Evolutionary conservation across 2,329 filamentous ascomycete species (phyloP), one percentile per base, ranked within the genome.

Genomic region (Scytalidium lignicola): DNA sequence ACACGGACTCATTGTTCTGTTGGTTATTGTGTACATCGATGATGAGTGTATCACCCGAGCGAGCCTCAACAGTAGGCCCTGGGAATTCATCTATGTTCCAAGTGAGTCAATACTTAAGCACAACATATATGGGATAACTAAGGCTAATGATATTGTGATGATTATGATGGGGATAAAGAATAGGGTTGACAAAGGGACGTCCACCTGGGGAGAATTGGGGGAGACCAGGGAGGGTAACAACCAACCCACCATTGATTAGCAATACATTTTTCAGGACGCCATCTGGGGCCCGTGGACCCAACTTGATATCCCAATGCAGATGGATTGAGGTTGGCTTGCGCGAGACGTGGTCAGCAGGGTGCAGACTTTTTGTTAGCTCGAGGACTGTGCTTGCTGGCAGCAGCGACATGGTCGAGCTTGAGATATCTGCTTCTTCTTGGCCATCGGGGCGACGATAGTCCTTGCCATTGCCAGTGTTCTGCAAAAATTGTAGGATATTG

Each of bases 191-290:
- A n/a, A n/a, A n/a, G n/a, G n/a, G n/a, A n/a, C n/a, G n/a, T n/a
- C n/a, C n/a, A n/a, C n/a, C n/a, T n/a, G n/a, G n/a, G n/a, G 32
- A 37, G 32, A 37, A 37, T 9, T 26, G 23, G 23, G 23, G 23
- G 23, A n/a, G n/a, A n/a, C 15, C 32, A 37, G n/a, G 15, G 12
- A n/a, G 32, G 32, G 32, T 13, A 9, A n/a, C 23, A 26, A 10
- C 23, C 23, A 51, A 42, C 61, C 21, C 32, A 71, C 70, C 68
- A 52, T 79, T 78, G 51, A 80, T 70, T 5, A 74, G 61, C 55
- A 73, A 74, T 6, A 77, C 65, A 1, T 56, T 54, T 52, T 76
- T 76, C n/a, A 61, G 48, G 1, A 78, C 75, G 0, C 75, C 75
- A 55, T 79, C 74, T 2, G 72, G 72, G 3, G 65, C 61, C 20